phyloP scores from a whole-genome alignment of 108 stramenopile species.

The Poteriospumella lacustris region DNA sequence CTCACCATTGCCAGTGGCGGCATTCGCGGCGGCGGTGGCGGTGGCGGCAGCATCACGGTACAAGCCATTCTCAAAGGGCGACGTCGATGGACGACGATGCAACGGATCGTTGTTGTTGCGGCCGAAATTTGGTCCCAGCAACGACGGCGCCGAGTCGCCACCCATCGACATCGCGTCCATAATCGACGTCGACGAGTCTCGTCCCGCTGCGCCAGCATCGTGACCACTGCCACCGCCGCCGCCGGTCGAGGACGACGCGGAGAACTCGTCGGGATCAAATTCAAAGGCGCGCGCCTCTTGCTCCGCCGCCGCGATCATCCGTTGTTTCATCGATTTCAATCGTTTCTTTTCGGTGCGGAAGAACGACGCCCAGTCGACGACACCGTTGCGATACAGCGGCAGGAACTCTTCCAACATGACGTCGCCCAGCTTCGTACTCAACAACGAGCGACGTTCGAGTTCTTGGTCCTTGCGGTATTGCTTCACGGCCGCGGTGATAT shows the following conservation, averaged over 20 bases:
- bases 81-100: no score
- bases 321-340: no score
- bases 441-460: background rate
- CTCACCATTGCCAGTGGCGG: no score
- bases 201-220: no score
- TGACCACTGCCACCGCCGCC: no score
- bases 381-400: background rate
- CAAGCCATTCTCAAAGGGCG: no score
- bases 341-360: background rate
- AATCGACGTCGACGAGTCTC: background rate
- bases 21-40: no score
- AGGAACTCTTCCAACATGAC: background rate
- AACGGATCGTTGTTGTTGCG: no score
- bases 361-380: background rate
- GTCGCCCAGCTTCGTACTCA: background rate
- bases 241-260: background rate
- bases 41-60: no score
- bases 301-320: background rate
- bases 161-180: background rate
- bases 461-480: background rate
- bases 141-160: background rate
- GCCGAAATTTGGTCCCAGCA: background rate
- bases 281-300: background rate
- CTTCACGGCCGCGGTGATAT: background rate
- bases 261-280: no score